Evolutionary conservation across 306 rosid genomes (phyloP).

Genomic region (Cucurbita argyrosperma): DNA sequence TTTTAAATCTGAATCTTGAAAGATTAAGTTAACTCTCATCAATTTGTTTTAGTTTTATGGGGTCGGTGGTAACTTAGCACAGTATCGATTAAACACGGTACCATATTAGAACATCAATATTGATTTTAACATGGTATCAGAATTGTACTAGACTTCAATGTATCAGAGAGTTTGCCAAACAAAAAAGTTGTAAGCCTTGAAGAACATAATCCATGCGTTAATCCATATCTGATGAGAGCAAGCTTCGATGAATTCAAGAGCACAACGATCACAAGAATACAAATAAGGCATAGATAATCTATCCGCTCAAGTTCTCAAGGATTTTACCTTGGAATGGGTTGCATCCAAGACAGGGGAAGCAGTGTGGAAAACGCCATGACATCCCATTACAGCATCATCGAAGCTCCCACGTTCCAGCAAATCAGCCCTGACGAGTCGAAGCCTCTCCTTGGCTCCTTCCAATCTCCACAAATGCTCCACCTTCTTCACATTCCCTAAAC

Average conservation of each 20-base stretch:
- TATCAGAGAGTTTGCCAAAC: no score
- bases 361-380: constrained; percentile 76
- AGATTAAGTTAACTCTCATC: not conserved
- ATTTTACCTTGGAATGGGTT: constrained; percentile 51
- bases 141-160: no score
- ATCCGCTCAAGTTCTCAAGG: not conserved
- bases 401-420: constrained; percentile 64
- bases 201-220: not conserved
- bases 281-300: not conserved
- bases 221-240: not conserved
- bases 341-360: constrained; percentile 73
- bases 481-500: constrained; percentile 47
- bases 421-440: constrained; percentile 53
- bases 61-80: no score
- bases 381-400: constrained; percentile 61
- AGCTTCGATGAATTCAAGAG: not conserved
- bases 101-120: no score
- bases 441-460: constrained; percentile 79
- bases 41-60: not conserved
- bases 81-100: no score
- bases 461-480: constrained; percentile 53
- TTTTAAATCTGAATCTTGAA: not conserved
- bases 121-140: no score
- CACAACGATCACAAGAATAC: not conserved
- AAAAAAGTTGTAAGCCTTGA: not conserved